Evolutionary conservation across 2,329 filamentous ascomycete species (phyloP), one percentile per base, ranked within the genome.

Genomic region (Penicillium sp.): DNA sequence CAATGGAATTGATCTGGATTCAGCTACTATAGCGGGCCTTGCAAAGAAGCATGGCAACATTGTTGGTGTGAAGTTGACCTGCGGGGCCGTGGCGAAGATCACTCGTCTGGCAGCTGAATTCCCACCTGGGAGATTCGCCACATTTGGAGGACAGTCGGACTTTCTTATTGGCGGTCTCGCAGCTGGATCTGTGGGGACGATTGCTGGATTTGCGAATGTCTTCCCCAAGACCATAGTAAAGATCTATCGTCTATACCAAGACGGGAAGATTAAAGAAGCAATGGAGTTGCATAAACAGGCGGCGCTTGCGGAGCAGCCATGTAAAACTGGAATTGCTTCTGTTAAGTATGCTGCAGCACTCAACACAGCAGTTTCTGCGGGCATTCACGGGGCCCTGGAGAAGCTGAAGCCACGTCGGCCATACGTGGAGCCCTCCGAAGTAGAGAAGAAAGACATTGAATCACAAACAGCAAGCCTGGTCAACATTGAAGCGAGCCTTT

Each of bases 81-180:
- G 85, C 60, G 84, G 84, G 12, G 81, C 79, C 46, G 84, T 87
- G 34, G 84, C 82, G 51, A 88, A 87, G 69, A 80, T 88, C 24
- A 81, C 82, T 1, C 75, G 85, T 3, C 74, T 88, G 1, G 70
- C 75, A 3, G 74, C 76, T 2, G 67, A 70, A 30, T 36, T 52
- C 26, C 24, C 40, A 32, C 33, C n/a, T 4, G 41, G 21, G 4
- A 33, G 20, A 17, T 92, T 91, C 77, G 89, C 91, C 84, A 87
- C 88, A 15, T 90, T 91, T 66, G 89, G 89, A 37, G 89, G 89
- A 61, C 88, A 91, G 73, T 89, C 88, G 65, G 89, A 92, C 73
- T 91, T 92, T 70, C 17, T 47, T 21, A 37, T 49, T 40, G 40
- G 45, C 7, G 51, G 46, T 29, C 34, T 53, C 2, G 51, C 17